Evolutionary conservation across 768 basidiomycete species (phyloP), one percentile per base, ranked within the genome.

Genomic region (Phlebiopsis gigantea): DNA sequence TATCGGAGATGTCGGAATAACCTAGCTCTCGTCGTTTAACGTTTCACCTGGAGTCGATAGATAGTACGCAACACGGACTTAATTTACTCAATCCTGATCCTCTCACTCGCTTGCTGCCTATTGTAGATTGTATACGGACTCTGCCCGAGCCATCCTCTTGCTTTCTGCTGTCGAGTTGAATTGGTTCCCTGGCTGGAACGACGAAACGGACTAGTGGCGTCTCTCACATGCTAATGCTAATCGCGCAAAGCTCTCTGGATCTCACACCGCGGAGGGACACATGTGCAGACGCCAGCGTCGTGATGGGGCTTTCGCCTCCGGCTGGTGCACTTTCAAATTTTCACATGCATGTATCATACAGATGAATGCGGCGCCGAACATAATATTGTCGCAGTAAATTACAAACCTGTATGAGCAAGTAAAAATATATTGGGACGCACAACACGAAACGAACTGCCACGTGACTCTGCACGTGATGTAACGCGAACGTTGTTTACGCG

Each of bases 401-500:
- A n/a, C n/a, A n/a, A n/a, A n/a, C n/a, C n/a, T n/a, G n/a, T n/a
- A n/a, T n/a, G n/a, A n/a, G n/a, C n/a, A n/a, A n/a, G n/a, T n/a
- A n/a, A n/a, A n/a, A n/a, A n/a, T n/a, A n/a, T n/a, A n/a, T n/a
- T n/a, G n/a, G n/a, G n/a, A n/a, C n/a, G n/a, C n/a, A n/a, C n/a
- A n/a, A n/a, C n/a, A 9, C 34, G 34, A 10, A 17, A 12, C 17
- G 4, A 9, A 39, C 24, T 2, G 15, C 7, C 44, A 19, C 44
- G 44, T 45, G 19, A 9, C 7, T n/a, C 12, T 31, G 30, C 66
- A 68, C 65, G 66, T 68, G 66, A 58, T 57, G 62, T 15, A 54
- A 65, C 66, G 66, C 66, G 66, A 66, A 65, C 63, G 63, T 65
- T 65, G 66, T 67, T 65, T 60, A 65, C 63, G 65, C 66, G 66